A percentile compares a stretch with the other conserved stretches of the same genome.
These are phyloP conservation scores for Agrocybe praecox DNA, from an alignment of 768 basidiomycete species.

Conservation along the genomic window DNA sequence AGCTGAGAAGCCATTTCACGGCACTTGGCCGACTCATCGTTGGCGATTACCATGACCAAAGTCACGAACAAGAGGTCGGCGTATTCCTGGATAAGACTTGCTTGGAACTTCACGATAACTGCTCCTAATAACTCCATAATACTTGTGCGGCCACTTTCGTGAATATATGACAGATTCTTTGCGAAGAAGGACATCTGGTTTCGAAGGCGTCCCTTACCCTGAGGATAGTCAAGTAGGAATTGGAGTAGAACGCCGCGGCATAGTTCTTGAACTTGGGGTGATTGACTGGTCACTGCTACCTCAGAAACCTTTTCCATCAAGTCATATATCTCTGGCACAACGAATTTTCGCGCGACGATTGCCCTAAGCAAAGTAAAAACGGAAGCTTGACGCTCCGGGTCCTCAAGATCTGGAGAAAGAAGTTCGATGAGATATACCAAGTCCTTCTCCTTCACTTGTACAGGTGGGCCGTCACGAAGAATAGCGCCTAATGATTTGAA, in stretches of 20 bases:
- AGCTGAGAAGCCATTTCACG: slow-evolving; percentile 86
- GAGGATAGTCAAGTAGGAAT: slow-evolving; percentile 96
- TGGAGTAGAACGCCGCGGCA: slow-evolving; percentile 88
- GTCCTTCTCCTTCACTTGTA: slow-evolving; percentile 88
- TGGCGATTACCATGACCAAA: slow-evolving; percentile 90
- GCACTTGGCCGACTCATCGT: slow-evolving; percentile 90
- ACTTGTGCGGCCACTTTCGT: slow-evolving; percentile 90
- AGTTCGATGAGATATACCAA: slow-evolving; percentile 86
- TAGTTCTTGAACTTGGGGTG: slow-evolving; percentile 86
- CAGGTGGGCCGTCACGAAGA: slow-evolving; percentile 84
- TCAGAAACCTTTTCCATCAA: slow-evolving; percentile 92
- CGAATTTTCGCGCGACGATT: slow-evolving; percentile 87
- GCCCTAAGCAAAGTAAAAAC: slow-evolving; percentile 90
- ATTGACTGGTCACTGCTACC: slow-evolving; percentile 93
- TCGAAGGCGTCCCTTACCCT: slow-evolving; percentile 88
- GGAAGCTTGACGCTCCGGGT: slow-evolving; percentile 79
- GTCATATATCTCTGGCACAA: slow-evolving; percentile 97
- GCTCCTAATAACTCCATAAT: slow-evolving; percentile 92
- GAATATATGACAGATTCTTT: slow-evolving; percentile 87
- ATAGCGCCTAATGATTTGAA: slow-evolving; percentile 85
- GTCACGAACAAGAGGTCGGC: slow-evolving; percentile 89
- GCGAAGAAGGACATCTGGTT: slow-evolving; percentile 91
- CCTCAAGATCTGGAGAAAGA: slow-evolving; percentile 88
- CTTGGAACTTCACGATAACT: slow-evolving; percentile 82
- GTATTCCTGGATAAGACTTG: slow-evolving; percentile 72